These are phyloP conservation scores for Chaetomiaceae sp. DNA, from an alignment of 2,329 filamentous ascomycete species.

Conservation along the genomic window DNA sequence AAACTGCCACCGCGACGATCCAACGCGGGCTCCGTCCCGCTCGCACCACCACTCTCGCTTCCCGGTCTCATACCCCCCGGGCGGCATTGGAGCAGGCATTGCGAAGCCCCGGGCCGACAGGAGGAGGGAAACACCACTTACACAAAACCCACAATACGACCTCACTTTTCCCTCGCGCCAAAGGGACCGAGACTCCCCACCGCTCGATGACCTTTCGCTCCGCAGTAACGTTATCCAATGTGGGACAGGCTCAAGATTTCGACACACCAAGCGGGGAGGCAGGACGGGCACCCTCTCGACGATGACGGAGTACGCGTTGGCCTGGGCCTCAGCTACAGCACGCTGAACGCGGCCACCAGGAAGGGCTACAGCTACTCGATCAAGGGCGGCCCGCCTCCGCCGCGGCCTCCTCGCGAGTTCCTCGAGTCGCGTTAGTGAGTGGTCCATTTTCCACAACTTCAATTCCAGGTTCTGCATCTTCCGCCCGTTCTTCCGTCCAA, in stretches of 20 bases:
- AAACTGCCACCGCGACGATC: conserved; percentile 21
- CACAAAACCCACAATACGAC: too few species aligned
- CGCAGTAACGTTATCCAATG: conserved; percentile 27
- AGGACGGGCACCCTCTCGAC: conserved; percentile 11
- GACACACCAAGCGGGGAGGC: conserved; percentile 16
- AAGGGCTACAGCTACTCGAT: conserved; percentile 34
- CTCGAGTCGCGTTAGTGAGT: conserved; percentile 26
- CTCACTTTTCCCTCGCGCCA: background rate
- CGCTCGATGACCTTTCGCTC: too few species aligned
- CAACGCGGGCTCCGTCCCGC: conserved; percentile 12
- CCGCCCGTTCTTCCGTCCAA: background rate
- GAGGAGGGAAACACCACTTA: too few species aligned
- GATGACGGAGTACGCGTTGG: conserved; percentile 20
- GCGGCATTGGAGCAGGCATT: too few species aligned
- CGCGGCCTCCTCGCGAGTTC: conserved; percentile 28
- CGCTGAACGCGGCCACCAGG: background rate
- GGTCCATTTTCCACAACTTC: conserved; percentile 1
- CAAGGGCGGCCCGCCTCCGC: conserved; percentile 31
- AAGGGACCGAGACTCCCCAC: background rate
- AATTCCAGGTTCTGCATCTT: background rate
- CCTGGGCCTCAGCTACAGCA: conserved; percentile 17
- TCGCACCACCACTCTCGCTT: conserved; percentile 6
- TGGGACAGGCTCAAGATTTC: conserved; percentile 32
- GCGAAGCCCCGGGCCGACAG: too few species aligned
- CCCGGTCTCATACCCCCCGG: background rate